Evolutionary conservation across 148 eudicot species (phyloP).

Genomic region (Rhododendron henanense): DNA sequence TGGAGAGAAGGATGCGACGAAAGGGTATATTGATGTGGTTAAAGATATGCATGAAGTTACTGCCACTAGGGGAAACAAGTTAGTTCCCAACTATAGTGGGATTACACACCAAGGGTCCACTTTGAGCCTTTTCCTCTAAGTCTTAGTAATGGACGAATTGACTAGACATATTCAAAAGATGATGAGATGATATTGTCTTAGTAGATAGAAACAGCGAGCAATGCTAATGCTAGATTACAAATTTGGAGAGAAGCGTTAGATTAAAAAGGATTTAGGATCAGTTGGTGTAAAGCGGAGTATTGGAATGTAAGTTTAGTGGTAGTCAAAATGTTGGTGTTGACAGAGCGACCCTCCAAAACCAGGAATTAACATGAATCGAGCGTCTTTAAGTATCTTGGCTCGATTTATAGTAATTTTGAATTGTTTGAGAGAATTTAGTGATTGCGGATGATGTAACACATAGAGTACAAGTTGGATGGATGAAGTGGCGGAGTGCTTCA

Average conservation of each 20-base stretch:
- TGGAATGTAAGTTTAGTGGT: neutral
- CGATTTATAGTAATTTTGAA: neutral
- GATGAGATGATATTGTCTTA: neutral
- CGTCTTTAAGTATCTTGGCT: neutral
- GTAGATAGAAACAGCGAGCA: neutral
- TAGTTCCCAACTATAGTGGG: neutral
- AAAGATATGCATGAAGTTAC: neutral
- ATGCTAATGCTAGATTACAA: neutral
- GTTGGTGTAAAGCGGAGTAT: neutral
- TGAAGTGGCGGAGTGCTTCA: neutral
- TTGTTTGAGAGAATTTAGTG: neutral
- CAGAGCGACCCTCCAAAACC: neutral
- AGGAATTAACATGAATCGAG: neutral
- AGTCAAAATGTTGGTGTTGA: neutral
- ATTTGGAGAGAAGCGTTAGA: neutral
- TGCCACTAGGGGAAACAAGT: neutral
- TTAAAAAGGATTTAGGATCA: neutral
- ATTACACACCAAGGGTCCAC: neutral
- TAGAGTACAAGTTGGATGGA: neutral
- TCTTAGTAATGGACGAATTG: neutral
- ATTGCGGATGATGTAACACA: neutral
- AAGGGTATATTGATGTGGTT: neutral
- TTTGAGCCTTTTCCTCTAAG: neutral
- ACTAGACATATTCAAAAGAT: neutral
- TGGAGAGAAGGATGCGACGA: neutral